Percentiles rank a stretch among this genome's conserved stretches.
Evolutionary conservation across 371 early-diverging fungal species (phyloP).

Genomic region (Mucor piriformis): DNA sequence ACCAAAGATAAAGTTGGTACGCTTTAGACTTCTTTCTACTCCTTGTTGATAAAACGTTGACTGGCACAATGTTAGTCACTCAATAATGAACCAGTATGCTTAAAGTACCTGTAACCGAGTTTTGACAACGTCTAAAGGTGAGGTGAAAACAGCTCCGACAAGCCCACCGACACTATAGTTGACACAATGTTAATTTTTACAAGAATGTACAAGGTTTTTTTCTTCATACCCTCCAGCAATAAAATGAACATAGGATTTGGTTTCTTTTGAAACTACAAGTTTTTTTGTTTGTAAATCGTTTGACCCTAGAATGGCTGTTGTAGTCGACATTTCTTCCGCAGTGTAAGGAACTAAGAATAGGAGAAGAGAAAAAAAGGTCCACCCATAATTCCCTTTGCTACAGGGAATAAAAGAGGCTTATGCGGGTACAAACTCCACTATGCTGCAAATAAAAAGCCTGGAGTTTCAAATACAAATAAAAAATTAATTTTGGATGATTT

Average conservation of each 20-base stretch:
- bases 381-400: no score
- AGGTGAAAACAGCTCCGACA: conserved; percentile 84
- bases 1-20: conserved; percentile 31
- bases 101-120: conserved; percentile 79
- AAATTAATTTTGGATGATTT: no score
- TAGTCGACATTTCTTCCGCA: background rate
- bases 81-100: background rate
- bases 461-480: no score
- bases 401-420: no score
- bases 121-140: conserved; percentile 90
- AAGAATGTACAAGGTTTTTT: background rate
- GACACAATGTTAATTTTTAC: background rate
- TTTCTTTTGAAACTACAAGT: background rate
- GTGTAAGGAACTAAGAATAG: no score
- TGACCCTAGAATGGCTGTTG: background rate
- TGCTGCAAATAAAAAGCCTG: no score
- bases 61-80: conserved; percentile 4
- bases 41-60: conserved; percentile 36
- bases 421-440: no score
- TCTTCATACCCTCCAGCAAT: conserved; percentile 62
- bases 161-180: conserved; percentile 60
- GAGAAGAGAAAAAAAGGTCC: no score
- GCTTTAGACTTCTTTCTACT: conserved; percentile 1
- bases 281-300: background rate
- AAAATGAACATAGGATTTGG: conserved; percentile 26